Evolutionary conservation across 768 basidiomycete species (phyloP), one percentile per base, ranked within the genome.

Genomic region (Pholiota microspora): DNA sequence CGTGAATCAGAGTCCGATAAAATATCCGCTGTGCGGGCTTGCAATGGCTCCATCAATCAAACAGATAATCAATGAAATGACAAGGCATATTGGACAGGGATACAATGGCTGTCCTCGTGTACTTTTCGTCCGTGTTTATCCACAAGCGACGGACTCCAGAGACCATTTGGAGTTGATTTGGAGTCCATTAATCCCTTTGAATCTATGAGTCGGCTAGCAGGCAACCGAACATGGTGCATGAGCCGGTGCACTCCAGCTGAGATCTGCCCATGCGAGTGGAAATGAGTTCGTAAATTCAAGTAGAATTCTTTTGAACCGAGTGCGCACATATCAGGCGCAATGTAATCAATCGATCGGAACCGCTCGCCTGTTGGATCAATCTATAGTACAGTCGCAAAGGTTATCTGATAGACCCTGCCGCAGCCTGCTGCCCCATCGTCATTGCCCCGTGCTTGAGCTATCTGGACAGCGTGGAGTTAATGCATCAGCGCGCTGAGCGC

Each of bases 1-100:
- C 48, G 32, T 36, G 48, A 49, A 36, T 49, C 34, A 49, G 34
- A 49, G 31, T 9, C 48, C 48, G 31, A 49, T 15, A 16, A 49
- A 32, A 49, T 35, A 49, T 25, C 32, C 31, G 48, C 23, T 9
- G 18, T 24, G 36, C 16, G 48, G 40, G 10, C 35, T 36, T 36
- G 13, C n/a, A 9, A 4, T 36, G 28, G 7, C 29, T 15, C n/a
- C 15, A 49, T 36, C 34, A 13, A 49, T 49, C 48, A 35, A 48
- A 21, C n/a, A 7, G 15, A 49, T 49, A 32, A n/a, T 13, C 24
- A 29, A 32, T 12, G 9, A 48, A 25, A 29, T 16, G 23, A 6
- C 32, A 49, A 8, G 40, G 40, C 40, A 23, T 10, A 16, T 21
- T 10, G 2, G 7, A 23, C n/a, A 23, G 2, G 7, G 40, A 7